Conservation (phyloP, 1,139 yeast genomes). For the Candida smagusa region DNA sequence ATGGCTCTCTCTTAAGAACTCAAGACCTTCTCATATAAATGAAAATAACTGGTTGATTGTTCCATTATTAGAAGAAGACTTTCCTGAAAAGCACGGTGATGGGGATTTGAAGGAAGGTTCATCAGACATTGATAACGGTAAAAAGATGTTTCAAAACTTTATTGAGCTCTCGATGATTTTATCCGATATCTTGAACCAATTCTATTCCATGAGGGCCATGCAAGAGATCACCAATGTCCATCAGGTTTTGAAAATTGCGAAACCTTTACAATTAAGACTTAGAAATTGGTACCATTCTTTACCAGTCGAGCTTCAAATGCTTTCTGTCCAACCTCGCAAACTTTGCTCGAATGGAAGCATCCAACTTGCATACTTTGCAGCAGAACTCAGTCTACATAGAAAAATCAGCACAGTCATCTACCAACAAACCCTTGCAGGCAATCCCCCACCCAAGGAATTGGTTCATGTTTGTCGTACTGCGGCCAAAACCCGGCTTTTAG, state of each 20-base stretch:
- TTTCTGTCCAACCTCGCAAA: slow-evolving; percentile 55
- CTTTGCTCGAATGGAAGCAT: slow-evolving; percentile 69
- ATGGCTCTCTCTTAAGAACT: slow-evolving; percentile 77
- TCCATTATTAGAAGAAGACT: slow-evolving; percentile 64
- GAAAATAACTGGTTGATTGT: slow-evolving; percentile 69
- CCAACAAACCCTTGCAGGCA: slow-evolving; percentile 37
- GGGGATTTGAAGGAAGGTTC: slow-evolving; percentile 58
- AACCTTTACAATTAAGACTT: slow-evolving; percentile 76
- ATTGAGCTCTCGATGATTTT: slow-evolving; percentile 67
- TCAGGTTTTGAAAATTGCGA: slow-evolving; percentile 68
- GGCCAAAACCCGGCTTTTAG: slow-evolving; percentile 74
- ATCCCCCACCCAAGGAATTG: slow-evolving; percentile 52
- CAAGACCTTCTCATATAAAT: slow-evolving; percentile 74
- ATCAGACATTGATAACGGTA: slow-evolving; percentile 71
- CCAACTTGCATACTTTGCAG: slow-evolving; percentile 81
- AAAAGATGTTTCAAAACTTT: slow-evolving; percentile 64
- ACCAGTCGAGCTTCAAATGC: slow-evolving; percentile 69
- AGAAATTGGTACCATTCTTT: slow-evolving; percentile 83
- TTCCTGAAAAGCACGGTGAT: slow-evolving; percentile 64
- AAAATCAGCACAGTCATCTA: slow-evolving; percentile 64
- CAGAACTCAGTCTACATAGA: slow-evolving; percentile 81
- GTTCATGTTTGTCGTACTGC: slow-evolving; percentile 77
- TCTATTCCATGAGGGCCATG: slow-evolving; percentile 70
- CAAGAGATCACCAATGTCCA: slow-evolving; percentile 54
- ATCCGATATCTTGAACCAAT: slow-evolving; percentile 65